Evolutionary conservation across 768 basidiomycete genomes (phyloP).

Genomic region (Suillus luteus): DNA sequence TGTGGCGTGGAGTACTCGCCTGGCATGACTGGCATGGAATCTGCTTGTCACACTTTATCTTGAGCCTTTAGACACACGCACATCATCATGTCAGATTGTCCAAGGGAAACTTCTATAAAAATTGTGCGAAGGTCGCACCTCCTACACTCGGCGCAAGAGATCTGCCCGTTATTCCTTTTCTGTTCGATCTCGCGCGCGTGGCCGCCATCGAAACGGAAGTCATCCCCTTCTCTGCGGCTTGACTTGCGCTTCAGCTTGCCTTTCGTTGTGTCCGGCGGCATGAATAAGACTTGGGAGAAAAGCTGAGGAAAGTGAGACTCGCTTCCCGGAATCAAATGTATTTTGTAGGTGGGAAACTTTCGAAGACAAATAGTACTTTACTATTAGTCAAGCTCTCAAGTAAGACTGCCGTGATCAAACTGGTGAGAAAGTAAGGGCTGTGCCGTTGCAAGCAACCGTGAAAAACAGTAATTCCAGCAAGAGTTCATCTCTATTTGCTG

Average conservation of each 20-base stretch:
- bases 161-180: constrained; percentile 74
- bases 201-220: constrained; percentile 50
- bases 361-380: neutral
- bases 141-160: constrained; percentile 82
- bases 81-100: constrained; percentile 24
- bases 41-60: constrained; percentile 84
- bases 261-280: constrained; percentile 61
- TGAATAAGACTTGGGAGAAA: constrained; percentile 26
- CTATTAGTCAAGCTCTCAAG: neutral
- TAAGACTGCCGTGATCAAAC: neutral
- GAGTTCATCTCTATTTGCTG: neutral
- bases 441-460: constrained; percentile 1
- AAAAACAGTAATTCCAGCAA: constrained; percentile 5
- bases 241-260: constrained; percentile 50
- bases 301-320: constrained; percentile 10
- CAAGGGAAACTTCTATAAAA: constrained; percentile 25
- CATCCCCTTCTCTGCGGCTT: constrained; percentile 51
- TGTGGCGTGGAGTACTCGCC: constrained; percentile 38
- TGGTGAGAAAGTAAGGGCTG: constrained; percentile 20
- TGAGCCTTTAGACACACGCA: constrained; percentile 48
- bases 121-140: constrained; percentile 60
- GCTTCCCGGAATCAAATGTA: constrained; percentile 16
- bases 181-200: constrained; percentile 70
- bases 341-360: constrained; percentile 21
- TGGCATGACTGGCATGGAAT: constrained; percentile 79